phyloP scores from a whole-genome alignment of 306 rosid genomes.

The Casuarina cunninghamiana region DNA sequence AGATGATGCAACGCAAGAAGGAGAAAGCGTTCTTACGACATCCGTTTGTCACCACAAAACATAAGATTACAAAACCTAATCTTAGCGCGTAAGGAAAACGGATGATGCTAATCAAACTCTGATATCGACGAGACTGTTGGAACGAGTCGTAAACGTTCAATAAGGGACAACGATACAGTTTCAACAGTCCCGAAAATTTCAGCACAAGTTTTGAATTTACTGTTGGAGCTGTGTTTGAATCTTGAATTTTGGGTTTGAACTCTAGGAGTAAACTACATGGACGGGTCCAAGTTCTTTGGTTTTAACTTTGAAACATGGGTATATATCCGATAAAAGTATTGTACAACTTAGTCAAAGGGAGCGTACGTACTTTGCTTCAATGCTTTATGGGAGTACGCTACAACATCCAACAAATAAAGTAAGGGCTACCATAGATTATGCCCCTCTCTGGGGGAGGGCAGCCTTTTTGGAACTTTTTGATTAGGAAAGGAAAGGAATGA shows the following conservation, averaged over 20 bases:
- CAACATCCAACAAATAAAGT: neutral
- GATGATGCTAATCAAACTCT: neutral
- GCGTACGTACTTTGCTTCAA: neutral
- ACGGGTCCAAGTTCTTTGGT: neutral
- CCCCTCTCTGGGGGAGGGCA: neutral
- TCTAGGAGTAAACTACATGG: neutral
- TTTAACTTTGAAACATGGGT: neutral
- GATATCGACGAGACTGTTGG: neutral
- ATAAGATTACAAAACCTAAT: neutral
- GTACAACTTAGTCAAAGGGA: neutral
- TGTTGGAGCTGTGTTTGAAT: neutral
- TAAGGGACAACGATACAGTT: neutral
- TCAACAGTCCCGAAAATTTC: neutral
- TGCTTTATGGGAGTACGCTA: neutral
- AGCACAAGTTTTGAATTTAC: neutral
- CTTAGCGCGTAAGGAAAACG: neutral
- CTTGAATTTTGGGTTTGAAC: neutral
- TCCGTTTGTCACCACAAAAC: neutral
- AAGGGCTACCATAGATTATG: neutral
- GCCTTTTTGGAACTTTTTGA: neutral
- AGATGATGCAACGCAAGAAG: neutral
- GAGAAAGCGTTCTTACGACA: neutral
- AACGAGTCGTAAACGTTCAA: neutral
- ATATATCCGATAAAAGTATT: neutral
- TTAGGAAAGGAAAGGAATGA: neutral